phyloP scores from a whole-genome alignment of 2,329 filamentous ascomycete species.

The Onygenales sp. region DNA sequence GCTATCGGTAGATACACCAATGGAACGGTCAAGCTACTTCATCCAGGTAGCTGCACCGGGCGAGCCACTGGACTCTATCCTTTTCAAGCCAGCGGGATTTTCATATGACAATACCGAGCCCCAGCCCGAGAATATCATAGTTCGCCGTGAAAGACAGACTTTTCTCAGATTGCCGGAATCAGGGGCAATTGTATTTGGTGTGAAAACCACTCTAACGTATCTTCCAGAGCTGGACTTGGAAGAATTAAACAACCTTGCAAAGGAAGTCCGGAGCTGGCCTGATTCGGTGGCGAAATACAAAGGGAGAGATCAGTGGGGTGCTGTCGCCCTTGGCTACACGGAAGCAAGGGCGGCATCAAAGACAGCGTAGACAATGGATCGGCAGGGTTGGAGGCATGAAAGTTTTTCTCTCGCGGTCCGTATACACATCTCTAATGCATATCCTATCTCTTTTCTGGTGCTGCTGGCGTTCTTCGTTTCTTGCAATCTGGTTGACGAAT shows the following conservation, averaged over 20 bases:
- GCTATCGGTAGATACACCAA: constrained; percentile 32
- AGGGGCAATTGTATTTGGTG: constrained; percentile 40
- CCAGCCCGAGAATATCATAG: constrained; percentile 31
- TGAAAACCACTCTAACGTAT: constrained; percentile 37
- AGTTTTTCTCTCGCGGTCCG: too few species aligned
- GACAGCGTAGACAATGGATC: background rate
- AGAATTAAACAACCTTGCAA: constrained; percentile 33
- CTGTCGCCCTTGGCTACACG: constrained; percentile 25
- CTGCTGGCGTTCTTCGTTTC: too few species aligned
- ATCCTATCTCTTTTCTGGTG: too few species aligned
- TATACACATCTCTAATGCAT: too few species aligned
- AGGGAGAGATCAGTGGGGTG: constrained; percentile 35
- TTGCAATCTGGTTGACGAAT: too few species aligned
- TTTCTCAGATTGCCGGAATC: constrained; percentile 38
- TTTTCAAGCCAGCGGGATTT: constrained; percentile 36
- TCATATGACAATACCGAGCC: constrained; percentile 29
- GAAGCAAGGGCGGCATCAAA: background rate
- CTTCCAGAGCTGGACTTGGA: constrained; percentile 31
- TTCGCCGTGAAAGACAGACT: constrained; percentile 42
- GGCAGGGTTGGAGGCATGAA: too few species aligned
- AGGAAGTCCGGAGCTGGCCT: constrained; percentile 38
- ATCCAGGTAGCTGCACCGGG: constrained; percentile 36
- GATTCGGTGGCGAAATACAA: constrained; percentile 37
- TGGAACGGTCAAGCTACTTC: constrained; percentile 43
- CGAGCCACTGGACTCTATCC: constrained; percentile 29